A percentile compares a stretch with the other conserved stretches of the same genome.
phyloP scores from a whole-genome alignment of 768 basidiomycete species.

The Boletus pseudopeckii region DNA sequence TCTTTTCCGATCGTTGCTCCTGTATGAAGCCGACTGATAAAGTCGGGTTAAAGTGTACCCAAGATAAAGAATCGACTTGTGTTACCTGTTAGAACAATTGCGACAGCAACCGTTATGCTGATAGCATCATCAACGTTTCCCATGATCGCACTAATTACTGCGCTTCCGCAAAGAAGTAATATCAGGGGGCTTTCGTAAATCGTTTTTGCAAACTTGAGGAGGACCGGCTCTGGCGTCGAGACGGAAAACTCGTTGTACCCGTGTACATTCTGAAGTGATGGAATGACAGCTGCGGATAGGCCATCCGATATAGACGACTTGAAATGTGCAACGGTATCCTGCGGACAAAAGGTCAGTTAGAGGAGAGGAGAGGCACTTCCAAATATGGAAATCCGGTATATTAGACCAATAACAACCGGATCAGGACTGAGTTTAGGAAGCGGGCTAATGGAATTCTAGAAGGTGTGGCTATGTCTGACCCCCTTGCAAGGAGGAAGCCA shows the following conservation, averaged over 20 bases:
- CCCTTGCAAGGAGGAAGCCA: slow-evolving; percentile 2
- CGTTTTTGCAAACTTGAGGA: slow-evolving; percentile 89
- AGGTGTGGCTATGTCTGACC: slow-evolving; percentile 6
- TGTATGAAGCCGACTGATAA: slow-evolving; percentile 85
- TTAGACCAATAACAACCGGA: background rate
- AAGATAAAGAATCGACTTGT: background rate
- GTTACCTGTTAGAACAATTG: slow-evolving; percentile 90
- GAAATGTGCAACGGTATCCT: slow-evolving; percentile 77
- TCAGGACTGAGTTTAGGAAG: background rate
- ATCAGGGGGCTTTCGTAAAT: slow-evolving; percentile 96
- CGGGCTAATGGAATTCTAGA: background rate
- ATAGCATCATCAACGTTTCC: slow-evolving; percentile 95
- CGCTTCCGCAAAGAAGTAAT: slow-evolving; percentile 85
- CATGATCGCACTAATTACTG: slow-evolving; percentile 83
- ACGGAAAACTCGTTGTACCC: slow-evolving; percentile 97
- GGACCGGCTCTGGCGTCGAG: slow-evolving; percentile 69
- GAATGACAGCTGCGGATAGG: slow-evolving; percentile 59
- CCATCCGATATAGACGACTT: slow-evolving; percentile 61
- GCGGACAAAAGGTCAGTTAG: slow-evolving; percentile 6
- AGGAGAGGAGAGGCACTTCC: background rate
- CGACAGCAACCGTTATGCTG: slow-evolving; percentile 87
- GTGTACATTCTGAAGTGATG: slow-evolving; percentile 59
- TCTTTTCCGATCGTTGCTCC: slow-evolving; percentile 92
- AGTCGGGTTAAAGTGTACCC: background rate
- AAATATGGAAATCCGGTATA: background rate